Evolutionary conservation across 495 filamentous ascomycete species (phyloP).

Genomic region (Penicillium herquei): DNA sequence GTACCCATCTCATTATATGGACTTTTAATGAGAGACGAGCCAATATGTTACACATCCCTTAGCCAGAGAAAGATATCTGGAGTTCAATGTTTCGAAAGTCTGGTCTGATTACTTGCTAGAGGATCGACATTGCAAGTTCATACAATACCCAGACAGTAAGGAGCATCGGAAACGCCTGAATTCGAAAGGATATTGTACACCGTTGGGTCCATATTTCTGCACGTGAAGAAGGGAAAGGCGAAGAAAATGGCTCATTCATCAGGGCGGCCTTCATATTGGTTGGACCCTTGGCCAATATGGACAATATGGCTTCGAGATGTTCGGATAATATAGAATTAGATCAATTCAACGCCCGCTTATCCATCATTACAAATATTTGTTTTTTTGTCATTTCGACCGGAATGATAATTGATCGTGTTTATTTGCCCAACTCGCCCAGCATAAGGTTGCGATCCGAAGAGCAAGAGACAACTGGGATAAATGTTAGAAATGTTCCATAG

Average conservation of each 20-base stretch:
- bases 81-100: no score
- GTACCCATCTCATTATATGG: no score
- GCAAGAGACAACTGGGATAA: constrained; percentile 71
- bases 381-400: constrained; percentile 9
- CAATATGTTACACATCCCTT: no score
- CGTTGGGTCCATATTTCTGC: neutral
- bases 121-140: no score
- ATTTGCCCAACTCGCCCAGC: constrained; percentile 72
- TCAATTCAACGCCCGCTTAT: constrained; percentile 26
- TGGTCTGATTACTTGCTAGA: no score
- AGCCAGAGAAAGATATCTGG: no score
- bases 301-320: neutral
- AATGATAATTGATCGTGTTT: constrained; percentile 12
- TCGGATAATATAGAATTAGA: constrained; percentile 7
- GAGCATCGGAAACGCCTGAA: neutral
- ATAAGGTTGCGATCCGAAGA: constrained; percentile 80
- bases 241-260: neutral
- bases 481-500: constrained; percentile 8
- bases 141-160: no score
- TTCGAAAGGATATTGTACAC: constrained; percentile 1
- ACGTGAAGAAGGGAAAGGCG: no score
- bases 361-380: constrained; percentile 9
- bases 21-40: no score
- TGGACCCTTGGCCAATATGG: neutral
- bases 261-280: neutral